phyloP scores from a whole-genome alignment of 441 rosid species.

The Capsella rubella region DNA sequence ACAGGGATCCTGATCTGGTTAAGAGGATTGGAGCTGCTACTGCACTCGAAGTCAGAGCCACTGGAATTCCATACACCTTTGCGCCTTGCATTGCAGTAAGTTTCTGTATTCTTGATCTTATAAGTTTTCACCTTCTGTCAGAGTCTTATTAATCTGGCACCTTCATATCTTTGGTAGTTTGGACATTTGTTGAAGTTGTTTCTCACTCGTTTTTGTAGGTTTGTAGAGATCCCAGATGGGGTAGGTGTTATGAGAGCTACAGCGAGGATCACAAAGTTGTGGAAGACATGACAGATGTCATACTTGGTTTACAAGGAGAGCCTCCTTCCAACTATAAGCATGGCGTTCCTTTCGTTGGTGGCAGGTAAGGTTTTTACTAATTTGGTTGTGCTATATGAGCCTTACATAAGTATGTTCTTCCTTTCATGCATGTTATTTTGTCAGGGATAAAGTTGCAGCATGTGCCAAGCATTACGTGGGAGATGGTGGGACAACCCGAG shows the following conservation, averaged over 20 bases:
- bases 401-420: constrained; percentile 19
- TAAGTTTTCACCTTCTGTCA: constrained; percentile 5
- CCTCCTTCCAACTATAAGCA: constrained; percentile 55
- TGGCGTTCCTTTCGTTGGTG: constrained; percentile 71
- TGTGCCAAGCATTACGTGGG: constrained; percentile 79
- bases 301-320: constrained; percentile 78
- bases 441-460: constrained; percentile 69
- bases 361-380: constrained; percentile 50
- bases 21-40: constrained; percentile 80
- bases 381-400: constrained; percentile 5
- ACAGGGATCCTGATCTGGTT: constrained; percentile 68
- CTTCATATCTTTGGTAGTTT: not conserved
- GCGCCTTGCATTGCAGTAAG: constrained; percentile 80
- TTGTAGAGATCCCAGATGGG: constrained; percentile 83
- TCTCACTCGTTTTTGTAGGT: constrained; percentile 53
- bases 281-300: constrained; percentile 67
- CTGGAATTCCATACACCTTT: constrained; percentile 73
- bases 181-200: constrained; percentile 10
- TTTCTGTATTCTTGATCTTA: not conserved
- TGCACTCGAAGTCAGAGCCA: constrained; percentile 76
- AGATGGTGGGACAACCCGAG: constrained; percentile 73
- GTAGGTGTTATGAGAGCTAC: constrained; percentile 76
- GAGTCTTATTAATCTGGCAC: not conserved
- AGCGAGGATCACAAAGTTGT: constrained; percentile 70
- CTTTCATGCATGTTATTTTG: constrained; percentile 22